Evolutionary conservation across 1,284 basidiomycete genomes (phyloP), one percentile per base, ranked within the genome.

Genomic region (Cutaneotrichosporon cutaneum): DNA sequence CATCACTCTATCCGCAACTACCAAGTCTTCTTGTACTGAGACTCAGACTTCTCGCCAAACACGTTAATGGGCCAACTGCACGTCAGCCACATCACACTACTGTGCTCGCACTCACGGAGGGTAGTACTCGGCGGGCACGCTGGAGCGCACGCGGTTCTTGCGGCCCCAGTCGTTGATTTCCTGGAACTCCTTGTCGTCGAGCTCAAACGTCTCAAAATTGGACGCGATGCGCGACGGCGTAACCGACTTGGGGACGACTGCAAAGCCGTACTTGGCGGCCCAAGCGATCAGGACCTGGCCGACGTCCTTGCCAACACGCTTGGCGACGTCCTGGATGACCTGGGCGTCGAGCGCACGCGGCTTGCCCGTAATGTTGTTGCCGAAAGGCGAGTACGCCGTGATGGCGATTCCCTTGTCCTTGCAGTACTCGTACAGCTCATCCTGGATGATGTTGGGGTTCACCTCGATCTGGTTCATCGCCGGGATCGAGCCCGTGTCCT

Each of bases 391-490:
- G 58, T 65, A 65, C 10, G 58, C 53, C 13, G 90, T 91, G 67
- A 93, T 80, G 66, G 88, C 84, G 71, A 94, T 93, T 66, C 83
- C 83, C 75, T 91, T 86, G 63, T 85, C 79, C 70, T 87, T 85
- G 82, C 68, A 64, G 68, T 64, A 76, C 56, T 72, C 53, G 64
- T 68, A 74, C 16, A 78, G 70, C 60, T 77, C 76, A 47, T 68
- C 67, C 64, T 77, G 75, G 60, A 73, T 72, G 56, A 74, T 60
- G 51, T 64, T 83, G 8, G 92, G 91, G 82, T 94, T 92, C 35
- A 85, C 85, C 79, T 94, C 90, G 67, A 94, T 82, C 82, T 94
- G 92, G 82, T 93, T 92, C 54, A 82, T 86, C 45, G 83, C 88
- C 22, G 92, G 92, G 58, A 86, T 84, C 58, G 89, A 87, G 22